Base-by-base conservation (phyloP, 2,329 filamentous ascomycete genomes). In the Pseudovirgaria hyperparasitica region DNA sequence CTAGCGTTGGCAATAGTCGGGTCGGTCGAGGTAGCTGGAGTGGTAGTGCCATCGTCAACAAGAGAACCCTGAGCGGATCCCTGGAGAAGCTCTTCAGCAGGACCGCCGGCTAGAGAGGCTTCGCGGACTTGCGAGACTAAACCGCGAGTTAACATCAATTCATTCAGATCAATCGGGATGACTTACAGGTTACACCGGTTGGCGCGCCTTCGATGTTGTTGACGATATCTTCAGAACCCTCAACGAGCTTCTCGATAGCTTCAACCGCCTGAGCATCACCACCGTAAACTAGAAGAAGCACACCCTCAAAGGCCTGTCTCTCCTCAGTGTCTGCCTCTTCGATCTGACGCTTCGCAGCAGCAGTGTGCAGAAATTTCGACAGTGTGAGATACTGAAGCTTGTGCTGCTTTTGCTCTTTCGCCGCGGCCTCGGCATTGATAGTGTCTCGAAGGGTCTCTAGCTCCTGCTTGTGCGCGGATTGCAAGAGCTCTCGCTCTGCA, bases 231-330 rank as follows among this genome's bases (percentile, higher is more conserved):
- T 74, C 64, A 15, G 71, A 65, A 18, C 79, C 81, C 32, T 82
- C 65, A 29, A 85, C 78, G 31, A 92, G 64, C 61, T 81, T 85
- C 45, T 82, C 56, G 58, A 84, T 84, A 30, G 78, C 72, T 28
- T 70, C 60, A 14, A 90, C 80, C 26, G 80, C 82, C 39, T 62
- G 66, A 37, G 80, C 70, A 43, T 87, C 80, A 24, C 82, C 82
- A 23, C 73, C 72, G 55, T 92, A 90, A 17, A 90, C 77, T 33
- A 77, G 68, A 24, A 85, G 63, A 31, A 92, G 63, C 18, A 82
- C 74, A 27, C 81, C 81, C 57, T 92, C 82, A 33, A 90, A 74
- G 19, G 81, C 82, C 54, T 75, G 73, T 54, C 76, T 82, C 59
- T 87, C 79, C 31, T 85, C 79, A 5, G 70, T 65, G 40, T 79